A percentile compares a stretch with the other conserved stretches of the same genome.
Evolutionary conservation across 2,329 filamentous ascomycete genomes (phyloP).

Genomic region (Didymellaceae sp.): DNA sequence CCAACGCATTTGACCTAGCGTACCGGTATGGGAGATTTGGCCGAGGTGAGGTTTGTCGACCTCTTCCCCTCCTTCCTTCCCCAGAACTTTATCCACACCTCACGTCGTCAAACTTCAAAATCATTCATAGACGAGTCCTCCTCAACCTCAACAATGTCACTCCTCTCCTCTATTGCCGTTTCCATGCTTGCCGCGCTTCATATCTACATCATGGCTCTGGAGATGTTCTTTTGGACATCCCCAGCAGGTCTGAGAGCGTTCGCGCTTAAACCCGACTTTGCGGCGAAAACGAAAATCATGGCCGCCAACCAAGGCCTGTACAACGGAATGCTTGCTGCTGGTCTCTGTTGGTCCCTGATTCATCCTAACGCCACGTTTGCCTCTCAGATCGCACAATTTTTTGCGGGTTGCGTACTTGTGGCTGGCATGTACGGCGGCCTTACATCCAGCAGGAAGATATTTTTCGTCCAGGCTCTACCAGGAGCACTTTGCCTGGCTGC

Average conservation of each 20-base stretch:
- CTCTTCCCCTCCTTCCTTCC: no score
- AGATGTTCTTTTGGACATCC: slow-evolving; percentile 6
- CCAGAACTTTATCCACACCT: no score
- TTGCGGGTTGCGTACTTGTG: slow-evolving; percentile 2
- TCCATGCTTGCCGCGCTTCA: slow-evolving; percentile 5
- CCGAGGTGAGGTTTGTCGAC: no score
- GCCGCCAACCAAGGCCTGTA: slow-evolving; percentile 7
- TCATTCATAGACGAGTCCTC: no score
- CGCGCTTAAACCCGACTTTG: slow-evolving; percentile 1
- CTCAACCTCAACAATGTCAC: background rate
- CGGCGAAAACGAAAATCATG: background rate
- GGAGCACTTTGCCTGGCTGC: slow-evolving; percentile 3
- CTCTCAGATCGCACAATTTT: background rate
- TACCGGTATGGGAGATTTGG: no score
- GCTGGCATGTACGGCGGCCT: slow-evolving; percentile 2
- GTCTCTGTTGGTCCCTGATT: background rate
- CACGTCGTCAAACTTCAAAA: no score
- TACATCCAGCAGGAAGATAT: background rate
- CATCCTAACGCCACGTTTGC: slow-evolving; percentile 1
- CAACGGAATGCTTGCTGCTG: slow-evolving; percentile 1
- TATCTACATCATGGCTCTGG: slow-evolving; percentile 3
- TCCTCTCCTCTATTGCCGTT: background rate
- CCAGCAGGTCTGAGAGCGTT: slow-evolving; percentile 1
- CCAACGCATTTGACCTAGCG: no score
- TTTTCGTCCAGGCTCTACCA: slow-evolving; percentile 1